Conservation (phyloP, 352 stramenopile genomes). For the Lagenidium giganteum region DNA sequence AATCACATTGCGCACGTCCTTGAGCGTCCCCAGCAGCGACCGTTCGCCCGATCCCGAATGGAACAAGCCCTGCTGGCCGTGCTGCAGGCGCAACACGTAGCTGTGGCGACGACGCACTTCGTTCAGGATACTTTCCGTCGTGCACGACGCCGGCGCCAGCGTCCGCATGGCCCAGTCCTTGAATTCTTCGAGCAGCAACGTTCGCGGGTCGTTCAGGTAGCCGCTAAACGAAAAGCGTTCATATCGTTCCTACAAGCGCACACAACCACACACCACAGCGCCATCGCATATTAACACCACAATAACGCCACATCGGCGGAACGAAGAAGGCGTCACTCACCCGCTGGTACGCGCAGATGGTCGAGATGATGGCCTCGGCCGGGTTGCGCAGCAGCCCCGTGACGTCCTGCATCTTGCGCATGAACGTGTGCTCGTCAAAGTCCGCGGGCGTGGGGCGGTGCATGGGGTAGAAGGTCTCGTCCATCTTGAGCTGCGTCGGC, state of each 20-base stretch:
- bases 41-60: conserved; percentile 59
- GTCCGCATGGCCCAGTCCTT: conserved; percentile 75
- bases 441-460: conserved; percentile 61
- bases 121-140: conserved; percentile 58
- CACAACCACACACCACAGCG: background rate
- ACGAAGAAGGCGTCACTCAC: conserved; percentile 10
- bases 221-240: conserved; percentile 62
- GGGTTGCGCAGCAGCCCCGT: conserved; percentile 63
- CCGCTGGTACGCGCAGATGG: conserved; percentile 67
- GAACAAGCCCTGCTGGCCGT: conserved; percentile 68
- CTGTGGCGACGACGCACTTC: conserved; percentile 58
- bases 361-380: conserved; percentile 71
- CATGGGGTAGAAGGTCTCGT: conserved; percentile 67
- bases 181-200: conserved; percentile 64
- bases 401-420: conserved; percentile 79
- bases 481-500: conserved; percentile 68
- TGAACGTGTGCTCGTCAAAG: conserved; percentile 77
- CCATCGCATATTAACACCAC: no score
- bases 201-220: conserved; percentile 71
- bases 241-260: conserved; percentile 31
- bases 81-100: conserved; percentile 61
- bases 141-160: conserved; percentile 53
- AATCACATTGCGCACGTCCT: conserved; percentile 70
- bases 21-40: conserved; percentile 65
- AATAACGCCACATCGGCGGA: no score